Evolutionary conservation across 2,329 filamentous ascomycete genomes (phyloP), one percentile per base, ranked within the genome.

Genomic region (Penicillium brasilianum): DNA sequence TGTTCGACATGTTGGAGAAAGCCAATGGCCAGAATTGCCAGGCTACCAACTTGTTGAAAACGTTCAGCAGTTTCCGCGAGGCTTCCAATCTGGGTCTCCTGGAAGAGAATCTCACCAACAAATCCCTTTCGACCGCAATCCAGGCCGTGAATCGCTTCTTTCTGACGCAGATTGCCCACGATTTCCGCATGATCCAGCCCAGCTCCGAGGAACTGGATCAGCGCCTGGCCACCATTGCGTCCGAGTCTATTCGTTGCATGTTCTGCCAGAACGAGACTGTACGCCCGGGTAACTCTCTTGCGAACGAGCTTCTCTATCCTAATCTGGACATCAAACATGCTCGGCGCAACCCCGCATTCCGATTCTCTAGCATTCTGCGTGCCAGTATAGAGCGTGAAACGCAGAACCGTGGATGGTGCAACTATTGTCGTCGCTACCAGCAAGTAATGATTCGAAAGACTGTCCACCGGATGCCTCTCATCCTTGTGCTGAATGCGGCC

Each of bases 1-100:
- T 99, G 10, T 96, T 97, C 69, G 96, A 99, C 73, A 99, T 99
- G 95, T 84, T 99, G 25, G 91, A 98, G 70, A 99, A 98, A 75
- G 95, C 95, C 2, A 90, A 90, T 64, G 94, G 93, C 0, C 90
- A 93, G 59, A 96, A 96, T 61, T 99, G 95, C 68, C 95, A 99
- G 74, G 95, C 95, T 14, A 97, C 94, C 0, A 99, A 99, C 72
- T 85, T 99, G 64, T 81, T 98, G 34, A 96, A 95, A 76, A 91
- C 93, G 0, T 88, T 99, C 60, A 93, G 91, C 74, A 90, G 88
- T 66, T 89, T 93, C 63, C 88, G 91, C 2, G 91, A 93, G 81
- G 90, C 91, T 49, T 86, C 86, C 0, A 90, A 88, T 20, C 79
- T 96, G 28, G 91, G 92, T 2, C 82, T 99, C 5, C 82, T 98